These are phyloP conservation scores for Colletotrichum scovillei DNA, from an alignment of 2,329 filamentous ascomycete species.

Conservation along the genomic window DNA sequence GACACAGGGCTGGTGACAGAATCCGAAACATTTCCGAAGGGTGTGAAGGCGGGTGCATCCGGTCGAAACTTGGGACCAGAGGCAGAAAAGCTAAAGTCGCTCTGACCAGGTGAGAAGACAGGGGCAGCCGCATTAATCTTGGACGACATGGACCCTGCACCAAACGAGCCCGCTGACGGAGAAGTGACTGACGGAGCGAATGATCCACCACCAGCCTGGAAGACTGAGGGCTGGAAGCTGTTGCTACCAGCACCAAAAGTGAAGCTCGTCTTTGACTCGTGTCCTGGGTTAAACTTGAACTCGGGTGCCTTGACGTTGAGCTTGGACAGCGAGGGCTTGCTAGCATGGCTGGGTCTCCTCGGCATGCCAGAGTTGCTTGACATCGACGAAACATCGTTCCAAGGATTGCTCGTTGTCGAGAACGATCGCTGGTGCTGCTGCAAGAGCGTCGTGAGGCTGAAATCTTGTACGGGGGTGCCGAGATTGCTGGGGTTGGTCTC, in stretches of 20 bases:
- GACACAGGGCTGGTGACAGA: conserved; percentile 60
- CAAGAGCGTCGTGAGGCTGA: conserved; percentile 56
- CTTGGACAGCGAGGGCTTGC: conserved; percentile 78
- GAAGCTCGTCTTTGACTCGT: conserved; percentile 63
- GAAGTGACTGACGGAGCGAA: conserved; percentile 47
- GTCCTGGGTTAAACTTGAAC: conserved; percentile 79
- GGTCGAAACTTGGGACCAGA: conserved; percentile 78
- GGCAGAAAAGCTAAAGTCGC: conserved; percentile 76
- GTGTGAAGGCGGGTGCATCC: conserved; percentile 82
- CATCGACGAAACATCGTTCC: conserved; percentile 63
- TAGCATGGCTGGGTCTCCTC: conserved; percentile 67
- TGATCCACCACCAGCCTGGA: conserved; percentile 50
- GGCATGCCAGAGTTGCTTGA: conserved; percentile 47
- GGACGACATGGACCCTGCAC: conserved; percentile 52
- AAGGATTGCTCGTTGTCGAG: conserved; percentile 72
- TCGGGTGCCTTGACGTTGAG: conserved; percentile 91
- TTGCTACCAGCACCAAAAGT: conserved; percentile 57
- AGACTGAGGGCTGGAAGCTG: conserved; percentile 61
- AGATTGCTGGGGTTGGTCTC: conserved; percentile 80
- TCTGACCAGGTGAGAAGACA: conserved; percentile 75
- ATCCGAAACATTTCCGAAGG: conserved; percentile 60
- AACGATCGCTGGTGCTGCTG: conserved; percentile 64
- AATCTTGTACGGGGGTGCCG: conserved; percentile 69
- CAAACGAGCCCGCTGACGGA: conserved; percentile 51
- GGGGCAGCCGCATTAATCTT: conserved; percentile 78